Conservation (phyloP, 352 stramenopile species). For the Pythium grandisporangium region DNA sequence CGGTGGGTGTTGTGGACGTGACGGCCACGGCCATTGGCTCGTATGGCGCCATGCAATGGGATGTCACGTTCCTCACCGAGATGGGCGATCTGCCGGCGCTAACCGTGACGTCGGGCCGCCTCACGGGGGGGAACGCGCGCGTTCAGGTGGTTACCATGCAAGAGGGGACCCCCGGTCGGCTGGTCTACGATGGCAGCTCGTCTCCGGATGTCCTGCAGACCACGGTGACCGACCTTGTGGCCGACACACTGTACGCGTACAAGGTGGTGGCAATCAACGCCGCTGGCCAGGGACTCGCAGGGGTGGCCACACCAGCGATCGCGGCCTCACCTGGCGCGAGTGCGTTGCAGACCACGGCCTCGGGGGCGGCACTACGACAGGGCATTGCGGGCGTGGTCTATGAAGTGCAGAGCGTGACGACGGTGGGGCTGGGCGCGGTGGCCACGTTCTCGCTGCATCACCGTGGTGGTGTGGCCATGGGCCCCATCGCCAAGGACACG, state of each 20-base stretch:
- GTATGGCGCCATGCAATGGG: constrained; percentile 79
- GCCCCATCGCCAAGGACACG: constrained; percentile 27
- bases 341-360: constrained; percentile 82
- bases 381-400: constrained; percentile 94
- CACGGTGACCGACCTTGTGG: constrained; percentile 69
- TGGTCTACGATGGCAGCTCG: constrained; percentile 90
- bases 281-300: constrained; percentile 84
- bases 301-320: constrained; percentile 83
- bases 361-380: constrained; percentile 69
- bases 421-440: constrained; percentile 16
- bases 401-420: constrained; percentile 90
- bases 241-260: constrained; percentile 91
- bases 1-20: constrained; percentile 72
- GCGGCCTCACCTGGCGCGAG: constrained; percentile 86
- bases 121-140: constrained; percentile 58
- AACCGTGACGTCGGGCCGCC: constrained; percentile 78
- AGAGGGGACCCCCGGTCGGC: constrained; percentile 81
- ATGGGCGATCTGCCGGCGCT: constrained; percentile 92
- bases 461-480: constrained; percentile 19
- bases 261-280: constrained; percentile 90
- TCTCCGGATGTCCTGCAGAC: constrained; percentile 73
- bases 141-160: constrained; percentile 67
- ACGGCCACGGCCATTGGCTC: constrained; percentile 21
- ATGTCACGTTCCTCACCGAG: constrained; percentile 90
- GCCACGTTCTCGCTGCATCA: constrained; percentile 48